Percentiles rank a stretch among this genome's conserved stretches.
Conservation (phyloP, 2,329 filamentous ascomycete genomes). For the Cercospora nicotianae region DNA sequence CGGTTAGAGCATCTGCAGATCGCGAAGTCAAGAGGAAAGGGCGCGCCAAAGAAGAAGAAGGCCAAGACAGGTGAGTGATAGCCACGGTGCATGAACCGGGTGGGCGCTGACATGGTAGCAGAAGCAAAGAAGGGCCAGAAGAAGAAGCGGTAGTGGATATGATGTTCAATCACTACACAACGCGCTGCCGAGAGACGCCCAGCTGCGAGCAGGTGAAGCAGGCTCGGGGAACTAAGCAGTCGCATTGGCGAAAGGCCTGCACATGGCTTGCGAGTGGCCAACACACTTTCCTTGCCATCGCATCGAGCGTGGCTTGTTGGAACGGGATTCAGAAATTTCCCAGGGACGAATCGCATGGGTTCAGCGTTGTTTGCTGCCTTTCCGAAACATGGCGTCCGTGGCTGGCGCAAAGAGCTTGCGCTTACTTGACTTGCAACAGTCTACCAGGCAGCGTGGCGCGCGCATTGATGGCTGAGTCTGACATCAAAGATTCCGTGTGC, state of each 20-base stretch:
- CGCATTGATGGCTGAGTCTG: background rate
- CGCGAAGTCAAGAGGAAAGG: constrained; percentile 75
- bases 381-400: background rate
- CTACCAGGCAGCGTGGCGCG: background rate
- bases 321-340: background rate
- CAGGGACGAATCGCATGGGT: background rate
- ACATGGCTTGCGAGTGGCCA: background rate
- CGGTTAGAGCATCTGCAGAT: constrained; percentile 69
- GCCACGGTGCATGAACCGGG: constrained; percentile 5
- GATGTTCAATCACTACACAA: background rate
- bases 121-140: constrained; percentile 41
- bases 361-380: background rate
- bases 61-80: constrained; percentile 50
- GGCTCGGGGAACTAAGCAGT: background rate
- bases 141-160: constrained; percentile 38
- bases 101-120: constrained; percentile 28
- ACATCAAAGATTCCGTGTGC: background rate
- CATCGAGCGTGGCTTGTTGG: background rate
- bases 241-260: background rate
- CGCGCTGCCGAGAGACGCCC: background rate
- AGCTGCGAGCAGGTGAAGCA: background rate
- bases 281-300: background rate
- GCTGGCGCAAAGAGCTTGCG: background rate
- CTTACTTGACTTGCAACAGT: background rate
- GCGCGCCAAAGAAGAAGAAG: constrained; percentile 85